Conservation (phyloP, 371 early-diverging fungal genomes). For the Massospora cicadina region DNA sequence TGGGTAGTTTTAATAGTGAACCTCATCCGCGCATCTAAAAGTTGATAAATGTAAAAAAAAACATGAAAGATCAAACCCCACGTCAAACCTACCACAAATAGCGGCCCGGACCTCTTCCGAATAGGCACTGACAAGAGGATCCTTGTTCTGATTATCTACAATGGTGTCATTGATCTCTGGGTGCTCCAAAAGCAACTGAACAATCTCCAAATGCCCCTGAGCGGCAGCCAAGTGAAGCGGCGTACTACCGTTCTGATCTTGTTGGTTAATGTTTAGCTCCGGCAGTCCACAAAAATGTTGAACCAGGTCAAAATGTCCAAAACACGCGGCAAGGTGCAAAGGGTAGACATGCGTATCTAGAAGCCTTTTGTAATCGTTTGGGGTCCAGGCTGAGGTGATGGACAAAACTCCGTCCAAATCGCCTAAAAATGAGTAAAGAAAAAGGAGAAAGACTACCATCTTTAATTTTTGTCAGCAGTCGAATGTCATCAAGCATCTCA, state of each 20-base stretch:
- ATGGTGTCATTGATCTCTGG: slow-evolving; percentile 24
- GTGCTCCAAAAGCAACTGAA: slow-evolving; percentile 24
- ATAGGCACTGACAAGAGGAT: slow-evolving; percentile 19
- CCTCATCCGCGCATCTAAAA: slow-evolving; percentile 1
- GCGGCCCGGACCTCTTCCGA: slow-evolving; percentile 18
- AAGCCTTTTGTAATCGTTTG: neutral
- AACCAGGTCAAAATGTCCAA: slow-evolving; percentile 16
- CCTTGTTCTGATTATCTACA: slow-evolving; percentile 20
- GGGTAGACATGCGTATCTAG: neutral
- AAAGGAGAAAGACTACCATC: slow-evolving; percentile 5
- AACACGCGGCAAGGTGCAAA: slow-evolving; percentile 5
- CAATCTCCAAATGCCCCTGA: slow-evolving; percentile 29
- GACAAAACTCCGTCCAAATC: neutral
- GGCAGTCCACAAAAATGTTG: slow-evolving; percentile 18
- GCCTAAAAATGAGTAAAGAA: neutral
- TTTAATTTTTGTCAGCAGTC: neutral
- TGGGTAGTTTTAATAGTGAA: slow-evolving; percentile 2
- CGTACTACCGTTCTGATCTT: slow-evolving; percentile 35
- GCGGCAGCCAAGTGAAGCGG: slow-evolving; percentile 38
- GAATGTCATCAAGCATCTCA: neutral
- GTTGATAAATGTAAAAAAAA: neutral
- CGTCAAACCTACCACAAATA: slow-evolving; percentile 20
- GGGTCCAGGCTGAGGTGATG: neutral
- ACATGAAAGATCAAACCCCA: neutral
- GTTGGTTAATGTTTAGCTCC: slow-evolving; percentile 22